phyloP scores from a whole-genome alignment of 2,329 filamentous ascomycete species.

The Aspergillus thermomutatus region DNA sequence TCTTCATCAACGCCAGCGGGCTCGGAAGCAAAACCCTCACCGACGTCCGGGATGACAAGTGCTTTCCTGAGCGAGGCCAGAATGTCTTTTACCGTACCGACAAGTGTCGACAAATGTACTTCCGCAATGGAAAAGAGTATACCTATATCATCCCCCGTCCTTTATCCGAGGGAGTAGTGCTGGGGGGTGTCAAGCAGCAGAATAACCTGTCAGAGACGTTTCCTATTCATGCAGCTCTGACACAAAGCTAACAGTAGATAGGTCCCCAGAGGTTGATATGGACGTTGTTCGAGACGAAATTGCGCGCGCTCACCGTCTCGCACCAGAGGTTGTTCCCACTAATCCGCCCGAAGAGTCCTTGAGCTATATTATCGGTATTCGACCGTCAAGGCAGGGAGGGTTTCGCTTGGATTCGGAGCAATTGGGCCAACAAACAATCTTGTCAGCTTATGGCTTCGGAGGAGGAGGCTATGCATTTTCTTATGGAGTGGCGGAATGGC shows the following conservation, averaged over 20 bases:
- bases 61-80: slow-evolving; percentile 37
- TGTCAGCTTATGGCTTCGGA: slow-evolving; percentile 39
- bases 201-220: slow-evolving; percentile 26
- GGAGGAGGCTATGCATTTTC: slow-evolving; percentile 39
- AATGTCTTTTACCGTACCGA: slow-evolving; percentile 35
- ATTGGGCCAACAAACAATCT: slow-evolving; percentile 21
- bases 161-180: slow-evolving; percentile 28
- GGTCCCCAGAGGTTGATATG: slow-evolving; percentile 34
- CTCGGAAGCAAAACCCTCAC: slow-evolving; percentile 32
- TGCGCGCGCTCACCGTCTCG: slow-evolving; percentile 36
- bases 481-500: slow-evolving; percentile 34
- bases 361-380: slow-evolving; percentile 36
- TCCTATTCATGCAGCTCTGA: not conserved
- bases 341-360: slow-evolving; percentile 25
- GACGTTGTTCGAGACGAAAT: slow-evolving; percentile 38
- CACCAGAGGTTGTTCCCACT: slow-evolving; percentile 33
- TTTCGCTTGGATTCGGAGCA: slow-evolving; percentile 33
- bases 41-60: slow-evolving; percentile 34
- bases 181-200: slow-evolving; percentile 36
- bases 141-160: slow-evolving; percentile 39
- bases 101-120: slow-evolving; percentile 30
- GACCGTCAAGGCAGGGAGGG: slow-evolving; percentile 32
- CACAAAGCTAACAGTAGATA: slow-evolving; percentile 4
- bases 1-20: slow-evolving; percentile 41
- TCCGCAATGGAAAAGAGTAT: slow-evolving; percentile 37